Base-by-base conservation (phyloP, 192 early-diverging fungal species). In the Coemansia sp. region DNA sequence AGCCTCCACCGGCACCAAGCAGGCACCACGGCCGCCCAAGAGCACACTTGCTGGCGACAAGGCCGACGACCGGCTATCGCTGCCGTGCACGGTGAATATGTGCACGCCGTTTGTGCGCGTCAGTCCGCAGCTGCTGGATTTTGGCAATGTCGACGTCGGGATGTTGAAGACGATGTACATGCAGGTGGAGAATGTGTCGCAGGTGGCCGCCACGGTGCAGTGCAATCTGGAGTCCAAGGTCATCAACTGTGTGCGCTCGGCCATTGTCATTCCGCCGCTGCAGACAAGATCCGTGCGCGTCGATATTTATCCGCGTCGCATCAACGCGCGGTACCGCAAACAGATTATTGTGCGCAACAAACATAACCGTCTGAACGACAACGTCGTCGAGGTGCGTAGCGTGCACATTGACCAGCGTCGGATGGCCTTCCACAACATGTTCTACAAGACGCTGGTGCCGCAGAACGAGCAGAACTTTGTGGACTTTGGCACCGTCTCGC, bases 301-400 rank as follows among this genome's bases (percentile, higher is more conserved):
- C 9, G 95, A 99, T 74, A 92, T 98, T 41, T 98, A 96, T 71
- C 97, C 97, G 4, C 91, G 97, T 13, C 97, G 96, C 73, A 90
- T 97, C n/a, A 99, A 99, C 65, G 92, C 95, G 5, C 94, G 97
- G 41, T 99, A 99, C 73, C 88, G 93, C 54, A 99, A 99, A 70
- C 93, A 99, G 80, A 88, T 99, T 2, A 96, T 95, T 0, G 86
- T 99, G 18, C 91, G 94, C 51, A 99, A 99, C 73, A 75, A 90
- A 42, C 87, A 91, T 56, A 97, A 97, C 69, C 86, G 90, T 12
- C 87, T 90, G 65, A 95, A 98, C 78, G 92, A 95, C 76, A 89
- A 91, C 73, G 90, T 91, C 26, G 89, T 99, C 19, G 92, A 96
- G 61, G 93, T 99, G 19, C 87, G 89, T 52, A 95, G 95, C 54